Percentiles rank a stretch among this genome's conserved stretches.
phyloP scores from a whole-genome alignment of 1,284 basidiomycete species.

The Irpex sp. region DNA sequence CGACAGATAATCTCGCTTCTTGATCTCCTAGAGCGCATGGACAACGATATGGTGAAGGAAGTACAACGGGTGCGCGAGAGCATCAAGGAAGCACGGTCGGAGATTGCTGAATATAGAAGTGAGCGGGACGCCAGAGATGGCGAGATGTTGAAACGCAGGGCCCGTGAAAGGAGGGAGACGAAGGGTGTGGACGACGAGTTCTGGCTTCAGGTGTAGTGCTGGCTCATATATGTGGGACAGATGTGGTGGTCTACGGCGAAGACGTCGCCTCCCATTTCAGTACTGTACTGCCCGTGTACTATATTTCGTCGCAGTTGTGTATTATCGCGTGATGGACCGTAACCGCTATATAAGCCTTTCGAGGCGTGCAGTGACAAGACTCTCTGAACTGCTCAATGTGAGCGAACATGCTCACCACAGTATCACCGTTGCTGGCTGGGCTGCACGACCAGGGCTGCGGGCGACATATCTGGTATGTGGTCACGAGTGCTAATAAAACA shows the following conservation, averaged over 20 bases:
- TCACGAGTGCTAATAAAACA: background rate
- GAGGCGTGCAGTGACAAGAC: too few relatives aligned
- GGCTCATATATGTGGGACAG: background rate
- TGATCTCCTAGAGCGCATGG: conserved; percentile 33
- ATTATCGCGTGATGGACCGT: background rate
- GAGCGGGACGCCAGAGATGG: conserved; percentile 22
- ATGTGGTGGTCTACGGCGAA: background rate
- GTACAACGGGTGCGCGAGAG: conserved; percentile 34
- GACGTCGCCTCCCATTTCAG: background rate
- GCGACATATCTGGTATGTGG: background rate
- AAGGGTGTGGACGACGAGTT: conserved; percentile 28
- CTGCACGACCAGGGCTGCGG: background rate
- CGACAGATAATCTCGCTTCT: conserved; percentile 31
- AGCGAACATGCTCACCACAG: too few relatives aligned
- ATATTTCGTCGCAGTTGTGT: background rate
- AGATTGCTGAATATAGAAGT: conserved; percentile 27
- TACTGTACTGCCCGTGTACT: background rate
- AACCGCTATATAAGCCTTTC: background rate
- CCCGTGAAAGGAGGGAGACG: conserved; percentile 24
- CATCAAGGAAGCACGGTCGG: conserved; percentile 33
- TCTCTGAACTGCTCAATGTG: too few relatives aligned
- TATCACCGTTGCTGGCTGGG: background rate
- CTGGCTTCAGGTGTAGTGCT: conserved; percentile 23
- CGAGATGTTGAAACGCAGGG: conserved; percentile 18
- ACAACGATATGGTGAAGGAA: conserved; percentile 35